These are phyloP conservation scores for Chlorella sorokiniana DNA, from an alignment of 139 green algal species.

Conservation along the genomic window DNA sequence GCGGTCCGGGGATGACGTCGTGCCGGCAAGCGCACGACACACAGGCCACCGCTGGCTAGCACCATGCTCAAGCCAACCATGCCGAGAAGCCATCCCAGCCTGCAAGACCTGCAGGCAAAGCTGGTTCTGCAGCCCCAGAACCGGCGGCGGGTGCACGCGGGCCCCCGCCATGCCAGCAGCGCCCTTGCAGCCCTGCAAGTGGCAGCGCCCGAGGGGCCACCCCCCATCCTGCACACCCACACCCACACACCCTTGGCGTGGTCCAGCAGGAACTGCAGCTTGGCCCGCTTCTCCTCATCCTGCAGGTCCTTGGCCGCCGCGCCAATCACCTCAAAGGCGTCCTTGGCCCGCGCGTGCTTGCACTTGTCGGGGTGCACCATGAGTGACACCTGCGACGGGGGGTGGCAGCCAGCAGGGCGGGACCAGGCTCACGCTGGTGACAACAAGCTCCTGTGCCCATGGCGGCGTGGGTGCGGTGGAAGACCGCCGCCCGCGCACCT, in stretches of 20 bases:
- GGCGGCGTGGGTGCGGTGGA: too few relatives aligned
- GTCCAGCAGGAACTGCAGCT: conserved; percentile 66
- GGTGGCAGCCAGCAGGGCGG: neutral
- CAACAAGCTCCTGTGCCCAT: too few relatives aligned
- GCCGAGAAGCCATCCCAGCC: too few relatives aligned
- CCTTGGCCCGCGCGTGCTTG: conserved; percentile 64
- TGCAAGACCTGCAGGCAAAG: too few relatives aligned
- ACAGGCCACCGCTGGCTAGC: too few relatives aligned
- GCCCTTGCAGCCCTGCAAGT: neutral
- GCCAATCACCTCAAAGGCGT: conserved; percentile 88
- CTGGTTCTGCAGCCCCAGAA: too few relatives aligned
- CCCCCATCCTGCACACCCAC: neutral
- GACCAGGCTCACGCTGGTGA: too few relatives aligned
- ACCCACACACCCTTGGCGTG: conserved; percentile 61
- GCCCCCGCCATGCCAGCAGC: too few relatives aligned
- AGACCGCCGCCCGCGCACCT: conserved; percentile 45
- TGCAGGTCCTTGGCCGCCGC: conserved; percentile 76
- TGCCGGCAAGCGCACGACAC: too few relatives aligned
- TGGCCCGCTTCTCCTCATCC: conserved; percentile 72
- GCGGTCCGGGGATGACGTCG: neutral
- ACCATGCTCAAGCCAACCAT: too few relatives aligned
- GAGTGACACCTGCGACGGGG: conserved; percentile 49
- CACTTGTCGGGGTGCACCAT: conserved; percentile 86
- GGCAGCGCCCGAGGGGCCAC: neutral
- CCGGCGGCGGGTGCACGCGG: too few relatives aligned